Percentiles rank a stretch among this genome's conserved stretches.
These are phyloP conservation scores for Eragrostis curvula DNA, from an alignment of 176 grass and related monocot species.

Conservation along the genomic window DNA sequence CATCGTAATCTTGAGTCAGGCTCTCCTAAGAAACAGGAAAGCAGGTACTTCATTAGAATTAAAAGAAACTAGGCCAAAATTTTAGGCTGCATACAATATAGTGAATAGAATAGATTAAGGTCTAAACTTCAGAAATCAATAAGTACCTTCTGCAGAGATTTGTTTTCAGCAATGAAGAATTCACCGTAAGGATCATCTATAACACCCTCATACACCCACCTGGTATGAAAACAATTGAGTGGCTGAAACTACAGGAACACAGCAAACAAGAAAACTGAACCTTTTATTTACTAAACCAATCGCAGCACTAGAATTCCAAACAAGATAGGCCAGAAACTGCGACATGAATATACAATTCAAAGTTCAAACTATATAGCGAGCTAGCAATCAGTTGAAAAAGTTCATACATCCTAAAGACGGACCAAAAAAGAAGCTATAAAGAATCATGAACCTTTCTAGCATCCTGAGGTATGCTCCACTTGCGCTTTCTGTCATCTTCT, in stretches of 20 bases:
- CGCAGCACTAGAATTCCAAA: constrained; percentile 10
- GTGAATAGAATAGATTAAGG: constrained; percentile 14
- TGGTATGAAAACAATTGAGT: constrained; percentile 50
- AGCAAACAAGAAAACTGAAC: constrained; percentile 24
- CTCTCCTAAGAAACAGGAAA: constrained; percentile 73
- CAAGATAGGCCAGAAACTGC: not conserved
- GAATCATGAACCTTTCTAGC: constrained; percentile 75
- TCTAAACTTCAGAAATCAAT: constrained; percentile 1
- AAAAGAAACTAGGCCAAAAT: not conserved
- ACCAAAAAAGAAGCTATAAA: constrained; percentile 22
- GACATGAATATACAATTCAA: not conserved
- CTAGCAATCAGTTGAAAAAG: constrained; percentile 16
- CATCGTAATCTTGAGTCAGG: constrained; percentile 90
- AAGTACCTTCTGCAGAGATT: constrained; percentile 88
- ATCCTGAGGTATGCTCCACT: constrained; percentile 91
- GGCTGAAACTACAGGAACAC: constrained; percentile 15
- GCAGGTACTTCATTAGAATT: constrained; percentile 26
- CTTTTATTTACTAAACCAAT: not conserved
- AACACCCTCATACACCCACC: constrained; percentile 98
- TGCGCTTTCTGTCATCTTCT: constrained; percentile 91
- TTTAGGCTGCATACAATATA: constrained; percentile 40
- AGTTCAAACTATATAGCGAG: constrained; percentile 18
- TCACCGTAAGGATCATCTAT: constrained; percentile 98
- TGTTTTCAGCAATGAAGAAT: constrained; percentile 99
- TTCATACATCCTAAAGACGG: not conserved